Percentiles rank a stretch among this genome's conserved stretches.
These are phyloP conservation scores for Rhizopus sp. DNA, from an alignment of 371 early-diverging fungal species.

Conservation along the genomic window DNA sequence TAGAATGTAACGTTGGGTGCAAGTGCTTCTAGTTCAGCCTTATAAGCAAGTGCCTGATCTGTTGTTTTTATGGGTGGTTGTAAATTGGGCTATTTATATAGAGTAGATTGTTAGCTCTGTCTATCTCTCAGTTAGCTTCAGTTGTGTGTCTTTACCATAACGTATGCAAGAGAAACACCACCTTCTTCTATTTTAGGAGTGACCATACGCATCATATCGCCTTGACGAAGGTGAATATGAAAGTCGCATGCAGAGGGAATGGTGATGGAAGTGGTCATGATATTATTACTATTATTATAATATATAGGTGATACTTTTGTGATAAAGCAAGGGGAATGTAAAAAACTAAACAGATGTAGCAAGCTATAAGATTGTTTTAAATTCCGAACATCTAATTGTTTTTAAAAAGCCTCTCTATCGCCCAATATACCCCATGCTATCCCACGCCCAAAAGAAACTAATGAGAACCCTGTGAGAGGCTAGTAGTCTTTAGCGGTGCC, in stretches of 20 bases:
- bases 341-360: not conserved
- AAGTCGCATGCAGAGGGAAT: slow-evolving; percentile 86
- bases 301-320: not conserved
- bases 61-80: slow-evolving; percentile 89
- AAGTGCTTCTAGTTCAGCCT: slow-evolving; percentile 73
- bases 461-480: no score
- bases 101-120: not conserved
- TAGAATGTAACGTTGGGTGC: slow-evolving; percentile 87
- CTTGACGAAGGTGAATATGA: slow-evolving; percentile 94
- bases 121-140: not conserved
- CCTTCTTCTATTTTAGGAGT: slow-evolving; percentile 80
- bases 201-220: slow-evolving; percentile 88
- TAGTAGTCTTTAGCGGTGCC: no score
- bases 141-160: slow-evolving; percentile 73
- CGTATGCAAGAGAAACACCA: slow-evolving; percentile 88
- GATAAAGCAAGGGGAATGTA: not conserved
- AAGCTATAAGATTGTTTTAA: no score
- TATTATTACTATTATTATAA: not conserved
- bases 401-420: no score
- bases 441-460: no score
- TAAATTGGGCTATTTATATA: slow-evolving; percentile 79
- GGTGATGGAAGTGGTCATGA: slow-evolving; percentile 36
- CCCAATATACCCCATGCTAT: no score
- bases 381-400: no score
- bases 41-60: slow-evolving; percentile 86